Conservation (phyloP, 2,329 filamentous ascomycete genomes). For the Hawksworthiomyces lignivorus region DNA sequence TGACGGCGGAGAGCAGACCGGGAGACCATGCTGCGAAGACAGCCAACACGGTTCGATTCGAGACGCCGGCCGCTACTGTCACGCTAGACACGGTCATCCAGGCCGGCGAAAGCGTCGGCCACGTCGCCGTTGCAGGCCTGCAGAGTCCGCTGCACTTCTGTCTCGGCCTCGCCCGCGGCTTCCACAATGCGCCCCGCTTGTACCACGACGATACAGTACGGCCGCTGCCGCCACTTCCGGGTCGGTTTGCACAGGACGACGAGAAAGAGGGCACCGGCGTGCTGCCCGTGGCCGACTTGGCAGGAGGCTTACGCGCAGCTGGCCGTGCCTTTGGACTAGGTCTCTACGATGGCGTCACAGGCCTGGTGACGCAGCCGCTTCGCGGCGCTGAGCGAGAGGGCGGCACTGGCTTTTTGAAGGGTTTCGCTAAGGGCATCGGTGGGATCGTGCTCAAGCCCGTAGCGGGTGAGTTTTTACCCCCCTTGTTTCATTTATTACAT, state of each 20-base stretch:
- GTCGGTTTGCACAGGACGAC: slow-evolving; percentile 41
- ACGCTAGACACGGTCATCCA: slow-evolving; percentile 9
- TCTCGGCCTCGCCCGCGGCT: slow-evolving; percentile 73
- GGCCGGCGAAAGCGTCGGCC: slow-evolving; percentile 41
- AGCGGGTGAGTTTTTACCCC: too few relatives aligned
- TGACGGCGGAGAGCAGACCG: neutral
- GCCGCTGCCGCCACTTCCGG: slow-evolving; percentile 33
- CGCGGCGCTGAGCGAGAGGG: slow-evolving; percentile 43
- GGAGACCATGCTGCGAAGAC: too few relatives aligned
- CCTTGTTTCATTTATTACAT: too few relatives aligned
- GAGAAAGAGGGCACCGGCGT: neutral
- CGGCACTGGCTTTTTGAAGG: slow-evolving; percentile 58
- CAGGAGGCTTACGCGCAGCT: slow-evolving; percentile 69
- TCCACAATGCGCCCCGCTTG: slow-evolving; percentile 77
- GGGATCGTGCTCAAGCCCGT: slow-evolving; percentile 77
- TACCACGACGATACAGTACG: slow-evolving; percentile 80
- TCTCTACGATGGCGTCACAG: slow-evolving; percentile 71
- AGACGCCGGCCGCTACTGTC: neutral
- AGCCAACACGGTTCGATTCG: neutral
- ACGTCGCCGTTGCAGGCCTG: slow-evolving; percentile 67
- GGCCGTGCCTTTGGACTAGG: slow-evolving; percentile 72
- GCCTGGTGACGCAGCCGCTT: slow-evolving; percentile 68
- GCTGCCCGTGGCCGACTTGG: slow-evolving; percentile 57
- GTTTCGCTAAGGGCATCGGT: slow-evolving; percentile 72
- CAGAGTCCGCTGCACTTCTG: slow-evolving; percentile 82